Conservation (phyloP, 805 yeast species). For the Nakazawaea peltata region DNA sequence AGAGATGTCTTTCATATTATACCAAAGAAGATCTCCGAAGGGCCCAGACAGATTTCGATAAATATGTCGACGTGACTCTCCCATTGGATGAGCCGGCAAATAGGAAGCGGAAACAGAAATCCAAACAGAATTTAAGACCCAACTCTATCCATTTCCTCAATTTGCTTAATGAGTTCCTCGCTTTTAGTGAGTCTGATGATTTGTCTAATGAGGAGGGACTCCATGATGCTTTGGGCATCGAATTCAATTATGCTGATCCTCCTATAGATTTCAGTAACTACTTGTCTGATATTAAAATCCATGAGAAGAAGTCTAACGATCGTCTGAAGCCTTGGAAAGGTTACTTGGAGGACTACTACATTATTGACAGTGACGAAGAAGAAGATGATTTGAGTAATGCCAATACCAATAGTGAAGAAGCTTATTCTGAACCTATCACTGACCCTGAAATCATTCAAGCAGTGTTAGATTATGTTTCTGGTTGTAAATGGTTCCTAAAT, state of each 20-base stretch:
- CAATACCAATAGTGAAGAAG: background rate
- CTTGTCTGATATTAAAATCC: conserved; percentile 1
- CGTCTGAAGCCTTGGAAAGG: background rate
- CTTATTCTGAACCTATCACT: background rate
- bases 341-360: conserved; percentile 3
- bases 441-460: background rate
- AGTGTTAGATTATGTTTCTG: background rate
- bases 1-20: conserved; percentile 20
- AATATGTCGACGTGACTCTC: conserved; percentile 3
- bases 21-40: conserved; percentile 6
- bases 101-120: background rate
- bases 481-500: conserved; percentile 10
- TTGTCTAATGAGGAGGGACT: background rate
- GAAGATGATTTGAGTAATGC: background rate
- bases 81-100: conserved; percentile 14
- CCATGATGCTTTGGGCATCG: background rate
- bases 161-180: conserved; percentile 3
- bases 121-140: conserved; percentile 21
- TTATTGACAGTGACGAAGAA: conserved; percentile 7
- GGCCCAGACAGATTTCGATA: conserved; percentile 8
- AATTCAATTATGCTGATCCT: conserved; percentile 6
- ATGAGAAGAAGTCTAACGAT: background rate
- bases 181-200: conserved; percentile 2
- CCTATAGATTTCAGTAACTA: conserved; percentile 1
- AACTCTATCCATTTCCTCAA: conserved; percentile 12